A percentile compares a stretch with the other conserved stretches of the same genome.
These are phyloP conservation scores for Boletus rubropictus DNA, from an alignment of 768 basidiomycete species.

Conservation along the genomic window DNA sequence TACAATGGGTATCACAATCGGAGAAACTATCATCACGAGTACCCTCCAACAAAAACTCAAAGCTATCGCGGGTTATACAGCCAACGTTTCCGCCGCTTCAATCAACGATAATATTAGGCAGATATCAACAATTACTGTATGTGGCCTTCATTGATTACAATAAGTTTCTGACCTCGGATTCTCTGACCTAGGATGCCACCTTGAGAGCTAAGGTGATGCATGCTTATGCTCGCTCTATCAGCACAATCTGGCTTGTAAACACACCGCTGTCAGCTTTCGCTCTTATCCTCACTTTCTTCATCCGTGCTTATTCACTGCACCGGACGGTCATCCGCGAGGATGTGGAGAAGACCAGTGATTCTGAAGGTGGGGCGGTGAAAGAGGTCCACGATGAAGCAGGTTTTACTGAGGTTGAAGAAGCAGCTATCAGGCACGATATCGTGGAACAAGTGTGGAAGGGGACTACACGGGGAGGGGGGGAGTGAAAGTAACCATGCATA, in stretches of 20 bases:
- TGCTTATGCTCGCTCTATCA: slow-evolving; percentile 33
- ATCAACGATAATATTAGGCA: slow-evolving; percentile 44
- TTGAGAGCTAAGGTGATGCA: slow-evolving; percentile 31
- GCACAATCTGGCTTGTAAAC: slow-evolving; percentile 38
- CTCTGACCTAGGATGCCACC: slow-evolving; percentile 23
- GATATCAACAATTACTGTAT: slow-evolving; percentile 33
- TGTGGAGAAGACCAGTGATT: slow-evolving; percentile 19
- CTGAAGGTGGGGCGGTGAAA: slow-evolving; percentile 25
- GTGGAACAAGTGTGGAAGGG: too few relatives aligned
- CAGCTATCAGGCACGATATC: too few relatives aligned
- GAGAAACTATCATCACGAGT: slow-evolving; percentile 64
- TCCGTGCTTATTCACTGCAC: slow-evolving; percentile 34
- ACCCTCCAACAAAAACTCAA: slow-evolving; percentile 29
- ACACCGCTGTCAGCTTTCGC: slow-evolving; percentile 29
- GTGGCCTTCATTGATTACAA: not conserved
- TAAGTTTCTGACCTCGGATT: slow-evolving; percentile 7
- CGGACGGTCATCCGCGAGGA: slow-evolving; percentile 18
- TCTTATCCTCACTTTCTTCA: slow-evolving; percentile 29
- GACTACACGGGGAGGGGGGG: too few relatives aligned
- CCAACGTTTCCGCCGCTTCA: slow-evolving; percentile 39
- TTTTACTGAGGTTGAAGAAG: not conserved
- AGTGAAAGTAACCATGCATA: too few relatives aligned
- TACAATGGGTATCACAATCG: slow-evolving; percentile 68
- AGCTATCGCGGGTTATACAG: slow-evolving; percentile 16
- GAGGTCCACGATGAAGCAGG: not conserved